Base-by-base conservation (phyloP, 2,329 filamentous ascomycete genomes). In the Rutstroemia sydowiana region DNA sequence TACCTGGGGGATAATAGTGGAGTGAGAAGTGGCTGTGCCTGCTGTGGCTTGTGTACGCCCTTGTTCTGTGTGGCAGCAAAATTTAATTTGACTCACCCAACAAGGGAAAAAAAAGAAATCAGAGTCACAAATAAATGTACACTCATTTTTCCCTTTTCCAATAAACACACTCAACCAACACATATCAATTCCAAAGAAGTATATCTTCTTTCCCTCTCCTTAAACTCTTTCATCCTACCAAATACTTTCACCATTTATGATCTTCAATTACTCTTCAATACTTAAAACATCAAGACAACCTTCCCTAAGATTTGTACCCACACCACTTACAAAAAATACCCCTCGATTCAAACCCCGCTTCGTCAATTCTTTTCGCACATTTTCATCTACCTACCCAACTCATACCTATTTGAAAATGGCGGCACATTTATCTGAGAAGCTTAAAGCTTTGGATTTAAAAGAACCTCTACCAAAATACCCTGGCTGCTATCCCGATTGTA, bases 401-500 rank as follows among this genome's bases (percentile, higher is more conserved):
- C n/a, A n/a, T n/a, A n/a, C n/a, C n/a, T n/a, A 50, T 28, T 52
- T 48, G 57, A 59, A 32, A 44, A 64, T 64, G 62, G 59, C 61
- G 51, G 55, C 57, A 53, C 13, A 58, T 51, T 20, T 36, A 16
- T 48, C 46, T 5, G 60, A 64, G 48, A 61, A 61, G 45, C 63
- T 68, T 44, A 59, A 60, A 47, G 50, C 57, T 40, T 47, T 67
- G 51, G 59, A 57, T 26, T 52, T 67, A 11, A 45, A 49, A 30
- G 48, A 51, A 7, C 57, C 60, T 44, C 41, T 66, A 14, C 55
- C 58, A 11, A 57, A 61, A 53, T 83, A 74, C 64, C 75, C 80
- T 36, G 75, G 74, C 65, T 80, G 76, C 62, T 74, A 84, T 64
- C 86, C 87, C 51, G 76, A 84, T 28, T 71, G 78, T 61, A 93